Conservation (phyloP, 768 basidiomycete genomes). For the Calocera viscosa region DNA sequence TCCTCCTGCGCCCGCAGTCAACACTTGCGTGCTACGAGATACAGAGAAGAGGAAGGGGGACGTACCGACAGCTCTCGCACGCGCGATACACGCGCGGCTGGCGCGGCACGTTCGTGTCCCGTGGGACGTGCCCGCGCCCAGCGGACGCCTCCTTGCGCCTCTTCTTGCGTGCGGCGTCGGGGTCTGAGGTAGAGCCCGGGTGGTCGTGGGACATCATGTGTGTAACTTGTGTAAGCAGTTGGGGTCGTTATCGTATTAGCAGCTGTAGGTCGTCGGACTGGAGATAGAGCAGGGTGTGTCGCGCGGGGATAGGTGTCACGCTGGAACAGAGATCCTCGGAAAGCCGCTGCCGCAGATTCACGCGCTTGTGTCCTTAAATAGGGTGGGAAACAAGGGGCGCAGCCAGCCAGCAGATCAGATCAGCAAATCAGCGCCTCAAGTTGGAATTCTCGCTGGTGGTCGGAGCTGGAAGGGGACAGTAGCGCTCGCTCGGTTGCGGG, state of each 20-base stretch:
- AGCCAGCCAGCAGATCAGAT: too few species aligned
- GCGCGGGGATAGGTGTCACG: background rate
- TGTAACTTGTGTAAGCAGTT: background rate
- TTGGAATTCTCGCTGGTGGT: too few species aligned
- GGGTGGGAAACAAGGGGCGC: too few species aligned
- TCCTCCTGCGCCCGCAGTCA: slow-evolving; percentile 41
- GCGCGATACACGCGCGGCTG: slow-evolving; percentile 74
- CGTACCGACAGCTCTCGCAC: slow-evolving; percentile 77
- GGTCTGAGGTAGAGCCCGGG: slow-evolving; percentile 5
- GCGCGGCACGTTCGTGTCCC: slow-evolving; percentile 59
- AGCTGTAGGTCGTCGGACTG: too few species aligned
- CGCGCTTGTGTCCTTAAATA: background rate
- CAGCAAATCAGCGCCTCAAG: too few species aligned
- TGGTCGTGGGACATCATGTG: background rate
- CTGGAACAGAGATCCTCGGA: background rate
- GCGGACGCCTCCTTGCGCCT: slow-evolving; percentile 50
- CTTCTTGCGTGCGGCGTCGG: slow-evolving; percentile 40
- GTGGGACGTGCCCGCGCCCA: slow-evolving; percentile 29
- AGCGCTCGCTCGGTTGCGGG: too few species aligned
- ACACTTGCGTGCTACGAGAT: slow-evolving; percentile 9
- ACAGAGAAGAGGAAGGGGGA: slow-evolving; percentile 16
- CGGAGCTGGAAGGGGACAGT: too few species aligned
- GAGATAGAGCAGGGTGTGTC: too few species aligned
- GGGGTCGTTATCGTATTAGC: background rate
- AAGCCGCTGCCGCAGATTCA: background rate